phyloP scores from a whole-genome alignment of 2,329 filamentous ascomycete genomes.

The Penicillium sp. region DNA sequence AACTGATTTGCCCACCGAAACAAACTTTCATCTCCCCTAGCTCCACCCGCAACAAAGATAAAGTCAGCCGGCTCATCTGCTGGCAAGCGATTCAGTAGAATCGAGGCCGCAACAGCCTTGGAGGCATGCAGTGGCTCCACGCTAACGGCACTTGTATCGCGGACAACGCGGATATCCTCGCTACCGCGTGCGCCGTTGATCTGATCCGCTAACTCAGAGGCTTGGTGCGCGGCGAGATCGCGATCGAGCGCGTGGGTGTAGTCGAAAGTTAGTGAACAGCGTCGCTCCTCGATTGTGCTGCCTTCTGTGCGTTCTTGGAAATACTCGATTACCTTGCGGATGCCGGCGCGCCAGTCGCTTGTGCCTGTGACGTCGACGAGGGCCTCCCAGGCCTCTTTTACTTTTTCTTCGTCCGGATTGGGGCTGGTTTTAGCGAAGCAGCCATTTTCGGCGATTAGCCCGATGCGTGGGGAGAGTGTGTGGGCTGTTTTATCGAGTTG shows the following conservation, averaged over 20 bases:
- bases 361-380: constrained; percentile 72
- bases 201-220: constrained; percentile 84
- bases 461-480: constrained; percentile 67
- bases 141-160: constrained; percentile 74
- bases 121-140: constrained; percentile 85
- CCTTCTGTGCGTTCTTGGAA: constrained; percentile 87
- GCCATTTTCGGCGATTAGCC: constrained; percentile 89
- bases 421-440: constrained; percentile 71
- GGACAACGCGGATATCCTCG: constrained; percentile 79
- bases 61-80: constrained; percentile 68
- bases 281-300: constrained; percentile 79
- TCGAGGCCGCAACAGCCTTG: constrained; percentile 76
- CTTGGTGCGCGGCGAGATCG: constrained; percentile 74
- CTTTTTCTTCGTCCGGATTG: constrained; percentile 48
- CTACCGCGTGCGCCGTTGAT: constrained; percentile 88
- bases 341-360: constrained; percentile 75
- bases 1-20: constrained; percentile 92
- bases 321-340: constrained; percentile 80
- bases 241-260: constrained; percentile 77
- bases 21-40: constrained; percentile 84
- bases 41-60: constrained; percentile 82
- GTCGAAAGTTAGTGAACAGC: constrained; percentile 84
- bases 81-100: constrained; percentile 66
- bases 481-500: constrained; percentile 79
- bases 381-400: constrained; percentile 67